Conservation (phyloP, 1,284 basidiomycete genomes). For the Cryptococcus hybrid region DNA sequence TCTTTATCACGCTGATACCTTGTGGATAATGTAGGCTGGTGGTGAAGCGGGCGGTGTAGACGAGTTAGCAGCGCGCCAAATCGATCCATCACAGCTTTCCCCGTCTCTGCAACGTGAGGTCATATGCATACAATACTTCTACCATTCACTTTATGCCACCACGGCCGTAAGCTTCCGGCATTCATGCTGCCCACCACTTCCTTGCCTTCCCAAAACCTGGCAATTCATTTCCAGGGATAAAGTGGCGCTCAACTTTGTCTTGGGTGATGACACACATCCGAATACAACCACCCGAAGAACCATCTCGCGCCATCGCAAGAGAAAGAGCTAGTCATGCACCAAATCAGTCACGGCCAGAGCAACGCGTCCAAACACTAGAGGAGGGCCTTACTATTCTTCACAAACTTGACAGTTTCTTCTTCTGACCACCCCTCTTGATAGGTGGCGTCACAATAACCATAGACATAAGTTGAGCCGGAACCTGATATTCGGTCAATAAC, state of each 20-base stretch:
- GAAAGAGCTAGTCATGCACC: constrained; percentile 65
- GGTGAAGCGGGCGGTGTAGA: too few relatives aligned
- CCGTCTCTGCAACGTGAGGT: neutral
- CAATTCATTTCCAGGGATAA: constrained; percentile 89
- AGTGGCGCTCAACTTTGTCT: constrained; percentile 84
- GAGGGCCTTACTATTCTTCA: constrained; percentile 82
- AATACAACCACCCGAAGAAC: constrained; percentile 95
- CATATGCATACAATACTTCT: constrained; percentile 1
- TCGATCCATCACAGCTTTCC: too few relatives aligned
- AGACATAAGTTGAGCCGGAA: constrained; percentile 96
- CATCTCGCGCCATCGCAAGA: constrained; percentile 96
- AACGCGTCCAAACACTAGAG: neutral
- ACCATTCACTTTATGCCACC: neutral
- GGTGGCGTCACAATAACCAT: constrained; percentile 99
- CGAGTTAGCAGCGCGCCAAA: too few relatives aligned
- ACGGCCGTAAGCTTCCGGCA: neutral
- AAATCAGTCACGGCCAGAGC: neutral
- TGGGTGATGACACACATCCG: constrained; percentile 96
- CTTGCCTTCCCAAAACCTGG: constrained; percentile 58
- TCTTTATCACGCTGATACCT: too few relatives aligned
- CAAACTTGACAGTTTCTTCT: constrained; percentile 90
- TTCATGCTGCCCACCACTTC: constrained; percentile 32
- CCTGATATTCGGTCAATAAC: constrained; percentile 55
- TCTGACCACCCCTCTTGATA: constrained; percentile 90
- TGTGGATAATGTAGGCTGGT: too few relatives aligned